Conservation (phyloP, 1,284 basidiomycete genomes). For the Thelephora terrestris region DNA sequence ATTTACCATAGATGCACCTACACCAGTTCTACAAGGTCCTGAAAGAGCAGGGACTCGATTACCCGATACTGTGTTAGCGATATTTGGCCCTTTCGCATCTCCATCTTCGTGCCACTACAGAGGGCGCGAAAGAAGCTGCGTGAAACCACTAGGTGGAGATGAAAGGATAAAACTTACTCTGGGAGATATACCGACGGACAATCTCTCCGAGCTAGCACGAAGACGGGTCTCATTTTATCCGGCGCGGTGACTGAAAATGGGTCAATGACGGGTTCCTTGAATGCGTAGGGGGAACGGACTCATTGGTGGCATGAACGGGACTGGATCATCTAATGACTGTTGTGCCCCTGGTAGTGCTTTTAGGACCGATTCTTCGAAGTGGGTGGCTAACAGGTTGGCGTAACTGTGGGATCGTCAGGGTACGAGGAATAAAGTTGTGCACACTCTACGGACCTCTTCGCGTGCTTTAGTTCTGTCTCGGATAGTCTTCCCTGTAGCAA, state of each 20-base stretch:
- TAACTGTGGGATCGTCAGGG: conserved; percentile 36
- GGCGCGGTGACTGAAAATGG: conserved; percentile 56
- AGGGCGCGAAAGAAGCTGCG: not conserved
- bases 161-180: conserved; percentile 40
- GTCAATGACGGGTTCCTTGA: not conserved
- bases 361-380: conserved; percentile 66
- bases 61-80: conserved; percentile 59
- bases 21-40: conserved; percentile 66
- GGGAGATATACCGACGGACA: conserved; percentile 65
- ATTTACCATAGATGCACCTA: conserved; percentile 17
- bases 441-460: conserved; percentile 41
- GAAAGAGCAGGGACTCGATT: conserved; percentile 56
- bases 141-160: conserved; percentile 2
- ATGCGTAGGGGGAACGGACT: conserved; percentile 35
- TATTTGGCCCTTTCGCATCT: conserved; percentile 62
- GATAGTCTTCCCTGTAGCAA: conserved; percentile 66
- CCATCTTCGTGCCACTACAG: conserved; percentile 46
- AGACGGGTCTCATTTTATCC: conserved; percentile 64
- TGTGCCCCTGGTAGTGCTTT: conserved; percentile 71
- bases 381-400: conserved; percentile 59
- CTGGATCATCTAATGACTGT: conserved; percentile 62
- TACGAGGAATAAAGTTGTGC: not conserved
- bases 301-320: conserved; percentile 68
- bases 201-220: conserved; percentile 63
- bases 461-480: conserved; percentile 71